Evolutionary conservation across 768 basidiomycete genomes (phyloP), one percentile per base, ranked within the genome.

Genomic region (Asterophora lycoperdoides): DNA sequence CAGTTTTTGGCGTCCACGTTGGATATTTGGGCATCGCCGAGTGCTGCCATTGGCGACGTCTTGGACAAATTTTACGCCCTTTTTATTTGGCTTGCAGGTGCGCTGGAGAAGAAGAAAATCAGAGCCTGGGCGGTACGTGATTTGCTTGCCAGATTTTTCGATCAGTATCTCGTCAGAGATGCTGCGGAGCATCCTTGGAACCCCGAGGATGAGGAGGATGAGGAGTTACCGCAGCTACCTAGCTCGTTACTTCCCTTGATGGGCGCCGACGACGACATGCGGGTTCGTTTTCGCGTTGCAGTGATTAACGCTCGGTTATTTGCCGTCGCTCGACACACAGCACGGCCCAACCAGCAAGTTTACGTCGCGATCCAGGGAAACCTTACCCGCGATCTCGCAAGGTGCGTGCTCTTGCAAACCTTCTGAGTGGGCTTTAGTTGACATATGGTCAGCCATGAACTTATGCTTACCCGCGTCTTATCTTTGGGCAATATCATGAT

Each of bases 251-350:
- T 90, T 29, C 78, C 79, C 9, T 61, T 62, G 20, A 56, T 89
- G 56, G 75, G 74, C 17, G 59, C 66, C n/a, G 89, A 98, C 64
- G 65, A 71, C 34, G 94, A 98, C 60, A 81, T 88, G 15, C 80
- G 93, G 28, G 86, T 96, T 39, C 82, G 95, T 13, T 87, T 93
- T 60, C 83, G 89, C 26, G 78, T 77, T 1, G 86, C 86, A 1
- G 68, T 74, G 11, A 64, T 78, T n/a, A 81, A 73, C 44, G 76
- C 83, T 26, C 71, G 72, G 7, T 61, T 89, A 19, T 83, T 89
- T 56, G 69, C 76, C 3, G 62, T 77, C 2, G 70, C 80, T 14
- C 69, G 72, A 39, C 57, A 58, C n/a, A 48, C 65, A 8, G 58
- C 59, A 14, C 47, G 55, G 13, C 56, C 67, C 20, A 64, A 71